Percentiles rank a stretch among this genome's conserved stretches.
These are phyloP conservation scores for Singerocomus rubriflavus DNA, from an alignment of 1,284 basidiomycete species.

Conservation along the genomic window DNA sequence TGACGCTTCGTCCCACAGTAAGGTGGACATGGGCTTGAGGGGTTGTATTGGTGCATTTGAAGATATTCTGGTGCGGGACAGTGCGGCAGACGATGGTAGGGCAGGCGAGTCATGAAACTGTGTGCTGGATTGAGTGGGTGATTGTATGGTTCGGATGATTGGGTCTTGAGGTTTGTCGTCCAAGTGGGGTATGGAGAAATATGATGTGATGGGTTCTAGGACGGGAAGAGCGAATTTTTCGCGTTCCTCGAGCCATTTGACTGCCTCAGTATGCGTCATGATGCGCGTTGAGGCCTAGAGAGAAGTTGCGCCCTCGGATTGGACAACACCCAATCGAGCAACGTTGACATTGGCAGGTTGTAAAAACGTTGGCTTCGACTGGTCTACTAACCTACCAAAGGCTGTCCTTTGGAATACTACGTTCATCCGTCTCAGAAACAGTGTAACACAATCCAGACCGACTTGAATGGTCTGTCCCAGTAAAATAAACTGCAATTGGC, in stretches of 20 bases:
- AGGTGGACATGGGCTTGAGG: neutral
- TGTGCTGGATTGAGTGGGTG: constrained; percentile 15
- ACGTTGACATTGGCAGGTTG: too few species aligned
- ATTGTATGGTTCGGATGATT: constrained; percentile 56
- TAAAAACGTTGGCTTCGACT: too few species aligned
- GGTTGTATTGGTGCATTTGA: neutral
- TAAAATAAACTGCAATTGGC: neutral
- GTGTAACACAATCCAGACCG: too few species aligned
- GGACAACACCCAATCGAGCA: too few species aligned
- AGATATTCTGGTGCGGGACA: neutral
- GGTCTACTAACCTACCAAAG: too few species aligned
- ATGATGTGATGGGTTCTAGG: constrained; percentile 39
- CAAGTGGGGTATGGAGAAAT: constrained; percentile 58
- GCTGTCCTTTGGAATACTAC: too few species aligned
- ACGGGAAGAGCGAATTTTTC: constrained; percentile 20
- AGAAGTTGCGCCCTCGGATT: neutral
- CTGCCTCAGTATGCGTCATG: constrained; percentile 5
- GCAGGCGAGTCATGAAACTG: neutral
- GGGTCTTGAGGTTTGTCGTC: constrained; percentile 72
- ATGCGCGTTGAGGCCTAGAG: neutral
- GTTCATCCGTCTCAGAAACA: too few species aligned
- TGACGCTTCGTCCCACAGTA: constrained; percentile 29
- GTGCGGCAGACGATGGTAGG: neutral
- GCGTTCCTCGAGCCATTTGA: constrained; percentile 18
- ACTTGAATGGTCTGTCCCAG: too few species aligned